Percentiles rank a stretch among this genome's conserved stretches.
These are phyloP conservation scores for Avena eriantha DNA, from an alignment of 176 grass and related monocot species.

Conservation along the genomic window DNA sequence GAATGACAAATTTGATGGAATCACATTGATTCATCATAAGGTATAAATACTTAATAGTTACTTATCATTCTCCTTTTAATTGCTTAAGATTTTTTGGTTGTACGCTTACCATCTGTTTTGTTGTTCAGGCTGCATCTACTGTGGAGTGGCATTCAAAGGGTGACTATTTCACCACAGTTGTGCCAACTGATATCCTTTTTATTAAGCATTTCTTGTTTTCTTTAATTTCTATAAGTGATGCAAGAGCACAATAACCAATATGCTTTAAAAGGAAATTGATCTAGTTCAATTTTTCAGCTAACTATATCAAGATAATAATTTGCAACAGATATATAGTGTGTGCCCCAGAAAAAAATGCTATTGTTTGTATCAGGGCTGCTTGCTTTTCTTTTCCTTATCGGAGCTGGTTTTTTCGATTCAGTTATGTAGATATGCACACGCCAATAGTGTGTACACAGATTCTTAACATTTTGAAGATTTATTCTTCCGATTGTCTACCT, in stretches of 20 bases:
- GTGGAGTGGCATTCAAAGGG: slow-evolving; percentile 98
- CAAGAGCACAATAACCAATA: slow-evolving; percentile 24
- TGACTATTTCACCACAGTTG: slow-evolving; percentile 95
- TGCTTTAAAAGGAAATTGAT: background rate
- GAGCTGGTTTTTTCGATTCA: background rate
- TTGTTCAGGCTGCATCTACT: slow-evolving; percentile 78
- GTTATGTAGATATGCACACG: slow-evolving; percentile 6
- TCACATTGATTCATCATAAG: slow-evolving; percentile 87
- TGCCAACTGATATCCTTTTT: slow-evolving; percentile 98
- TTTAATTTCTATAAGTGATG: slow-evolving; percentile 8
- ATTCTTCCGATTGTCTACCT: slow-evolving; percentile 46
- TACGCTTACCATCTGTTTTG: slow-evolving; percentile 43
- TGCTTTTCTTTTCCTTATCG: slow-evolving; percentile 3
- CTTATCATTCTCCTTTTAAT: slow-evolving; percentile 1
- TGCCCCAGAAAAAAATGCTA: background rate
- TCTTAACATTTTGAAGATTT: background rate
- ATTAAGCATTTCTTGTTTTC: background rate
- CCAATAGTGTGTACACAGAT: background rate
- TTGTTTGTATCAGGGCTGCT: background rate
- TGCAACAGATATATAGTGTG: background rate
- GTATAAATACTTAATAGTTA: slow-evolving; percentile 41
- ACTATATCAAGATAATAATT: background rate
- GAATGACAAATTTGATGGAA: slow-evolving; percentile 76
- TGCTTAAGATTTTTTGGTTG: background rate
- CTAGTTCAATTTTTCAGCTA: background rate